Evolutionary conservation across 2,329 filamentous ascomycete genomes (phyloP), one percentile per base, ranked within the genome.

Genomic region (Alternaria arborescens): DNA sequence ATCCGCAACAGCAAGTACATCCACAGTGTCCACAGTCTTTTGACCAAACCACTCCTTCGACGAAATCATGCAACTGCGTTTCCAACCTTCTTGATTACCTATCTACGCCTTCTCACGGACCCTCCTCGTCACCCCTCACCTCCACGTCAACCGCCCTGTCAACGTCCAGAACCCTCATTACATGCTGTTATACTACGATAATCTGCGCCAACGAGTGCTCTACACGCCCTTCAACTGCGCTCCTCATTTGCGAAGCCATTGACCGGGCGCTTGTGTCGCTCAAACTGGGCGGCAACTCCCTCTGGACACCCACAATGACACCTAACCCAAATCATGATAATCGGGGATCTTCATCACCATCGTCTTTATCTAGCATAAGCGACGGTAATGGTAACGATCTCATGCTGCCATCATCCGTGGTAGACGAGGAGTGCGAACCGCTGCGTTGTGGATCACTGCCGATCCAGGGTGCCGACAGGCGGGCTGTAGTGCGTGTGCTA

Each of bases 391-490:
- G 34, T 5, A 56, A 32, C 18, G 53, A 50, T 26, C 32, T 50
- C 36, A 56, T 50, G 53, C 53, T 56, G 26, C 36, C 44, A 34
- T 42, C 53, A 16, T 48, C 46, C 14, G 28, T 34, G 6, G 41
- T 26, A 41, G 48, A 58, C 14, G 55, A 58, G 12, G 55, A 58
- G 55, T 26, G 46, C 32, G 55, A 58, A 42, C 55, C 55, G 32
- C 24, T 58, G 18, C 50, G 55, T 24, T 58, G 48, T 26, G 55
- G 55, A 36, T 41, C 55, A 26, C 11, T 58, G 41, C 48, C 55
- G 34, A 58, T 53, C 41, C 50, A 41, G 26, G 55, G 55, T 5
- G 55, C 48, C 18, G 55, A 58, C 18, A 52, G 55, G 20, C 55
- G 55, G 32, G 55, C 50, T 41, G 41, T 58, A 8, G 48, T 58